Evolutionary conservation across 179 eudicot genomes (phyloP).

Genomic region (Heliamphora pulchella): DNA sequence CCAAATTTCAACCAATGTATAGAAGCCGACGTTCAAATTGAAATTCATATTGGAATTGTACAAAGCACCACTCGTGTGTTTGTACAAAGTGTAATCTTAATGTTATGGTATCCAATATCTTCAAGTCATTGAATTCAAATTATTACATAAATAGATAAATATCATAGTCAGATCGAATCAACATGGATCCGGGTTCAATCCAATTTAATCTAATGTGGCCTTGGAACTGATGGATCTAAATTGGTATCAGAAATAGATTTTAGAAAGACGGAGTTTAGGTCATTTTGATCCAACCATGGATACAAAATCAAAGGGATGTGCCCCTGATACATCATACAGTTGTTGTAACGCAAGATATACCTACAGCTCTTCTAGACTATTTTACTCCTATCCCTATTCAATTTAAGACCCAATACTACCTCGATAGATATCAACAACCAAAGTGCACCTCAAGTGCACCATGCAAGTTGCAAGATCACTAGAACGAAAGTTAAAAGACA

Average conservation of each 20-base stretch:
- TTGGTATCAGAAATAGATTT: neutral
- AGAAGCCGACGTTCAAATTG: too few species aligned
- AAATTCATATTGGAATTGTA: too few species aligned
- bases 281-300: neutral
- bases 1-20: too few species aligned
- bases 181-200: neutral
- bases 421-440: neutral
- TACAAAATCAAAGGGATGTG: neutral
- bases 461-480: neutral
- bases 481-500: neutral
- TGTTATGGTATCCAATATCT: neutral
- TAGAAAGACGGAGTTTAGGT: neutral
- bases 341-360: neutral
- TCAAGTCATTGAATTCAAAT: neutral
- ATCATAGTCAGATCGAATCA: neutral
- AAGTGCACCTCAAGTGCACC: neutral
- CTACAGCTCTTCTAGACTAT: neutral
- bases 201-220: neutral
- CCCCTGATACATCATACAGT: neutral
- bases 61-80: too few species aligned
- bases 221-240: neutral
- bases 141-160: neutral
- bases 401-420: neutral
- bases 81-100: neutral
- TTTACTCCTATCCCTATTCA: neutral